phyloP scores from a whole-genome alignment of 2,329 filamentous ascomycete genomes.

The Neofusicoccum laricinum region DNA sequence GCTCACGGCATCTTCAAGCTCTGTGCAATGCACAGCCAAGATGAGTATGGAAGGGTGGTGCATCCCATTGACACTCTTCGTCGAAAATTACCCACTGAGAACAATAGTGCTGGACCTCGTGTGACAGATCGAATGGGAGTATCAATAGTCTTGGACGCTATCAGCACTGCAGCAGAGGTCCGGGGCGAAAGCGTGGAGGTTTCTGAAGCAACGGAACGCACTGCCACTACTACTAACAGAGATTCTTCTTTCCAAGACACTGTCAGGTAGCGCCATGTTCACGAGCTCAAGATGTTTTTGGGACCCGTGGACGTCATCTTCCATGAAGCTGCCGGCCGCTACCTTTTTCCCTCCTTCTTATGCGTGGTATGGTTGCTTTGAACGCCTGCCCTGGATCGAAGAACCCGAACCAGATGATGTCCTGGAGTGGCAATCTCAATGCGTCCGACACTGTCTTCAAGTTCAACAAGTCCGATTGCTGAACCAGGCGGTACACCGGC shows the following conservation, averaged over 20 bases:
- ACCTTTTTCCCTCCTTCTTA: not conserved
- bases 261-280: not conserved
- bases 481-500: not conserved
- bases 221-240: too few species aligned
- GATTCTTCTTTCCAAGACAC: too few species aligned
- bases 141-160: slow-evolving; percentile 23
- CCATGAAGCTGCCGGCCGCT: not conserved
- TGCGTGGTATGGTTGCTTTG: not conserved
- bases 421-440: not conserved
- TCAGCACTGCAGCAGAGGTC: slow-evolving; percentile 22
- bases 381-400: not conserved
- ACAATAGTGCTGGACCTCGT: slow-evolving; percentile 16
- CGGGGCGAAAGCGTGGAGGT: slow-evolving; percentile 18
- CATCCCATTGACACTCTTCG: not conserved
- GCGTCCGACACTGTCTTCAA: not conserved
- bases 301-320: not conserved
- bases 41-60: slow-evolving; percentile 21
- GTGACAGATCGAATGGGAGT: slow-evolving; percentile 24
- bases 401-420: not conserved
- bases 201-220: slow-evolving; percentile 8
- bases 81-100: too few species aligned
- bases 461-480: not conserved
- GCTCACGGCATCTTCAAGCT: slow-evolving; percentile 22
- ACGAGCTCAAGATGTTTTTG: not conserved
- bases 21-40: slow-evolving; percentile 16